Base-by-base conservation (phyloP, 202 grass and related monocot genomes). In the Bolboschoenoplectus hybrid region DNA sequence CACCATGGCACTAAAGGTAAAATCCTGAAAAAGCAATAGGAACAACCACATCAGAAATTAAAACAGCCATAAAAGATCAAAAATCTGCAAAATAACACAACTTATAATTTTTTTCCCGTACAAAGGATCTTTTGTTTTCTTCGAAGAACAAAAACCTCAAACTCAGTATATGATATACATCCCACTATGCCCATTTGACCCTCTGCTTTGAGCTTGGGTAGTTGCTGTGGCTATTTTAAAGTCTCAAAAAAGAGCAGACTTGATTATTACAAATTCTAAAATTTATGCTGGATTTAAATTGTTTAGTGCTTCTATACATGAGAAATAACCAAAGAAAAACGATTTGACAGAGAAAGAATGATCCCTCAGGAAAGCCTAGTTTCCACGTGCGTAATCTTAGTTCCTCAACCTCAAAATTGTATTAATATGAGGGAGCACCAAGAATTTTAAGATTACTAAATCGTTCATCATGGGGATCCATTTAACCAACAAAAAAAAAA, bases 361-460 rank as follows among this genome's bases (percentile, higher is more conserved):
- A 91, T 91, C 90, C 87, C 90, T 94, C 93, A 91, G 88, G 89
- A 94, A 60, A 19, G 88, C 88, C 93, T 84, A 16, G 86, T 89
- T 69, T 94, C 90, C 81, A 92, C 93, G 92, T 79, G 58, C 8
- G 61, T 76, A 75, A 84, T 41, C 14, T 72, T 90, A 82, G 84
- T 87, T 89, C 90, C 90, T 94, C 93, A 78, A 92, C 93, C 93
- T 92, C 82, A 71, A 12, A 82, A 13, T 14, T 16, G 35, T 81
- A 87, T 73, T 60, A 69, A 64, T 74, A 83, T 40, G 85, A 92
- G 90, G 88, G 90, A 94, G 93, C 88, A 84, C 93, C 82, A 92
- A 89, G 16, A 80, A 82, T 87, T 67, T 89, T 92, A 85, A 75
- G 90, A 95, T 95, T 95, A 95, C 90, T 95, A 95, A 95, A 95